A percentile compares a stretch with the other conserved stretches of the same genome.
Evolutionary conservation across 2,329 filamentous ascomycete species (phyloP).

Genomic region (Hypoxylon sp.): DNA sequence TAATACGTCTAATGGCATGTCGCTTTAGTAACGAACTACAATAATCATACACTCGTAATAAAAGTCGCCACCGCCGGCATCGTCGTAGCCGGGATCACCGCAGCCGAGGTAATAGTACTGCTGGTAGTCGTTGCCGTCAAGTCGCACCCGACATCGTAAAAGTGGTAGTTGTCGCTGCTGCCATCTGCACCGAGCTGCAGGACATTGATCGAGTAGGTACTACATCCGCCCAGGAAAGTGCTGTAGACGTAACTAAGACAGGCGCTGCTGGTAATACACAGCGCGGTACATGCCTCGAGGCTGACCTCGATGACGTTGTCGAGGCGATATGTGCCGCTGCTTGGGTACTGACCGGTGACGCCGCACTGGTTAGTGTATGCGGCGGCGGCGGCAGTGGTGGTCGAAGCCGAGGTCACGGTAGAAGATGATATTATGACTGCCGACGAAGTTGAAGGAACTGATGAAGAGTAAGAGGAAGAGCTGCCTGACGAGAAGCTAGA

Average conservation of each 20-base stretch:
- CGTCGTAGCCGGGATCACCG: not conserved
- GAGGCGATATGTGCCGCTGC: not conserved
- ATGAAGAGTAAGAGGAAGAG: not conserved
- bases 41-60: too few species aligned
- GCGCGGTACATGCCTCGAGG: not conserved
- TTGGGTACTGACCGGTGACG: not conserved
- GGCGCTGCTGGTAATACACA: not conserved
- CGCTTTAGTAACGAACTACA: too few species aligned
- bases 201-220: not conserved
- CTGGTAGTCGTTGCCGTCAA: not conserved
- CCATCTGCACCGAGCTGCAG: not conserved
- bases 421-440: not conserved
- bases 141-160: conserved; percentile 2
- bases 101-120: not conserved
- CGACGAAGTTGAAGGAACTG: not conserved
- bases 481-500: not conserved
- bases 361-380: not conserved
- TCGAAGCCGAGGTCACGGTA: not conserved
- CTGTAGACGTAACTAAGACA: not conserved
- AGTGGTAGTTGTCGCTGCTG: not conserved
- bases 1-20: too few species aligned
- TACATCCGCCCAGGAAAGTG: not conserved
- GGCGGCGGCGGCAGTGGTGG: not conserved
- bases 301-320: not conserved
- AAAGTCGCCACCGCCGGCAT: too few species aligned